Conservation (phyloP, 192 early-diverging fungal species). For the Mortierella antarctica region DNA sequence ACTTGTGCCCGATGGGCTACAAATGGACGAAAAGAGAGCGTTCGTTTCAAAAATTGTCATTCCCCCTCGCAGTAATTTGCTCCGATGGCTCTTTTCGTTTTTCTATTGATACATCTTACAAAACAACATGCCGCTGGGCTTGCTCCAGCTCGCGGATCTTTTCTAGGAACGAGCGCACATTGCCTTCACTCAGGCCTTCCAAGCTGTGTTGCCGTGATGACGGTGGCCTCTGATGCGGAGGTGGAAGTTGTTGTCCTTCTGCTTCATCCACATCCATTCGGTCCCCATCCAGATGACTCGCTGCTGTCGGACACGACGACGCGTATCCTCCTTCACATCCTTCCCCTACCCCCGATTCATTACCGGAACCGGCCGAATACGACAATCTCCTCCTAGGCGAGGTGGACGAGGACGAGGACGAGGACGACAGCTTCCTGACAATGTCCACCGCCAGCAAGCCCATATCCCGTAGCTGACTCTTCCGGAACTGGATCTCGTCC, state of each 20-base stretch:
- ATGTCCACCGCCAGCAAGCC: conserved; percentile 44
- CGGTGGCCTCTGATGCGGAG: background rate
- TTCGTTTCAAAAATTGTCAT: no score
- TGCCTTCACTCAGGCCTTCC: conserved; percentile 41
- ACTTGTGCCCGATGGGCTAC: no score
- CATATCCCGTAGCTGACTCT: conserved; percentile 48
- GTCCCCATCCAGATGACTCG: conserved; percentile 31
- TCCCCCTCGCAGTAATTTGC: no score
- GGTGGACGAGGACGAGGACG: conserved; percentile 4
- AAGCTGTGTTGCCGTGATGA: background rate
- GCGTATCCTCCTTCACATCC: conserved; percentile 15
- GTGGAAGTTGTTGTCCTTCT: background rate
- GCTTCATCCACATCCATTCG: conserved; percentile 19
- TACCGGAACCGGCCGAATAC: conserved; percentile 6
- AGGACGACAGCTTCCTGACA: conserved; percentile 29
- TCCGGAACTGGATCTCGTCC: conserved; percentile 49
- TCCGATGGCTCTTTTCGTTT: no score
- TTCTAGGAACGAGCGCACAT: conserved; percentile 44
- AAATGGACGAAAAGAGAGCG: no score
- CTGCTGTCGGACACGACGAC: conserved; percentile 9
- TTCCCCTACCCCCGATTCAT: conserved; percentile 3
- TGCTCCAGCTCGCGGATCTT: conserved; percentile 45
- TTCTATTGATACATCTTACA: background rate
- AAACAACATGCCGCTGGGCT: conserved; percentile 8
- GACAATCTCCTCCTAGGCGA: conserved; percentile 1